Evolutionary conservation across 345 rosid species (phyloP), one percentile per base, ranked within the genome.

Genomic region (Eucalyptus coolabah): DNA sequence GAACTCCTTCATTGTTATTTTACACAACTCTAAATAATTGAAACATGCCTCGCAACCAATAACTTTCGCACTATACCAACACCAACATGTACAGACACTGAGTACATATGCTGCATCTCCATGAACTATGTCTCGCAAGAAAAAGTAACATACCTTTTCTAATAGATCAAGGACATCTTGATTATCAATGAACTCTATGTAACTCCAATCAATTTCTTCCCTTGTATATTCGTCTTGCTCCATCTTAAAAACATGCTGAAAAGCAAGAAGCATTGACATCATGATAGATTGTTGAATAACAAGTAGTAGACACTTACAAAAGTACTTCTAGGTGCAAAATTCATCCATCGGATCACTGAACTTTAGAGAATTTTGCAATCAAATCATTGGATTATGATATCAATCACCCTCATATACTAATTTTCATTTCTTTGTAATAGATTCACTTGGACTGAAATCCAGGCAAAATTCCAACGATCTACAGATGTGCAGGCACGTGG

Each of bases 181-280:
- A 93, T 98, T 98, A 91, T 98, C 99, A 88, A 98, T 91, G 88
- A 98, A 98, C 50, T 98, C 99, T 91, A 98, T 96, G 92, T 98
- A 98, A 92, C 99, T 98, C 99, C 99, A 98, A 92, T 97, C 95
- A 91, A 98, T 98, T 90, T 95, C 96, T 94, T 98, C 99, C 92
- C 93, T 96, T 45, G 97, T 97, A 94, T 98, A 98, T 93, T 98
- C 99, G 90, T 97, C 99, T 93, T 98, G 99, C 93, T 98, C 99
- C 99, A 98, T 97, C 92, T 98, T 98, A 92, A 98, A 98, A 86
- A 98, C 99, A 92, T 98, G 99, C 99, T 98, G 94, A 67, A 93
- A 59, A 50, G 72, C 45, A 45, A 53, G 15, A 54, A 60, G 37
- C 88, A 30, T 87, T 28, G 44, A 40, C 44, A 49, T 50, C 56